These are phyloP conservation scores for Podospora didyma DNA, from an alignment of 495 filamentous ascomycete genomes.

Conservation along the genomic window DNA sequence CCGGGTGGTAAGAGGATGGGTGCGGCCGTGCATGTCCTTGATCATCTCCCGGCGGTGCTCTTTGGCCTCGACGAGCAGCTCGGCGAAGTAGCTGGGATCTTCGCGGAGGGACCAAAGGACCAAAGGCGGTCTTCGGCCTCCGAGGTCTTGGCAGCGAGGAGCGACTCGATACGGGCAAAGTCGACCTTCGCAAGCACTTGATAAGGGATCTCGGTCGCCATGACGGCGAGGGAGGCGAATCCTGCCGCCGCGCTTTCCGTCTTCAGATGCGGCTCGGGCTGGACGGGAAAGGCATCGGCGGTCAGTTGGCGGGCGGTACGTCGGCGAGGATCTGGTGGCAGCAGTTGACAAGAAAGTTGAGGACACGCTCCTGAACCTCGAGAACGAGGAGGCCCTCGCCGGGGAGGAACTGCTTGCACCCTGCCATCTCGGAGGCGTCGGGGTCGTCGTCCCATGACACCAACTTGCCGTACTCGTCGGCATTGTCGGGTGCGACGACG, in stretches of 20 bases:
- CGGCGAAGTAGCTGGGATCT: constrained; percentile 50
- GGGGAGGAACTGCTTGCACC: constrained; percentile 21
- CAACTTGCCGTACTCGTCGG: constrained; percentile 43
- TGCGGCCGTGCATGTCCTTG: constrained; percentile 23
- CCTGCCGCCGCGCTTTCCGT: constrained; percentile 14
- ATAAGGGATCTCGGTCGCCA: constrained; percentile 46
- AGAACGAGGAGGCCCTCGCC: constrained; percentile 44
- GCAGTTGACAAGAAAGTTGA: constrained; percentile 39
- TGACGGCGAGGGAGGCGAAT: constrained; percentile 17
- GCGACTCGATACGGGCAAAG: constrained; percentile 31
- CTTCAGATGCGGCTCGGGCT: constrained; percentile 29
- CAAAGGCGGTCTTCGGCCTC: constrained; percentile 47
- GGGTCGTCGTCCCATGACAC: constrained; percentile 34
- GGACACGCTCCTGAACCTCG: constrained; percentile 41
- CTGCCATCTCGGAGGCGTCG: constrained; percentile 5
- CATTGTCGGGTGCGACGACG: constrained; percentile 14
- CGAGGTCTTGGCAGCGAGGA: constrained; percentile 34
- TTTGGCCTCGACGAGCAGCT: constrained; percentile 4
- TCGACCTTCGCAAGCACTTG: constrained; percentile 37
- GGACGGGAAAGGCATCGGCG: constrained; percentile 10
- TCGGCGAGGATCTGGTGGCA: constrained; percentile 39
- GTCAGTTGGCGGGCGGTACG: constrained; percentile 3
- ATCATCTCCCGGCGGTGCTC: constrained; percentile 43
- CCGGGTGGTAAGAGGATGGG: constrained; percentile 19
- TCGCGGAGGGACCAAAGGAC: constrained; percentile 39